Evolutionary conservation across 108 stramenopile species (phyloP), one percentile per base, ranked within the genome.

Genomic region (Epithemia pelagica): DNA sequence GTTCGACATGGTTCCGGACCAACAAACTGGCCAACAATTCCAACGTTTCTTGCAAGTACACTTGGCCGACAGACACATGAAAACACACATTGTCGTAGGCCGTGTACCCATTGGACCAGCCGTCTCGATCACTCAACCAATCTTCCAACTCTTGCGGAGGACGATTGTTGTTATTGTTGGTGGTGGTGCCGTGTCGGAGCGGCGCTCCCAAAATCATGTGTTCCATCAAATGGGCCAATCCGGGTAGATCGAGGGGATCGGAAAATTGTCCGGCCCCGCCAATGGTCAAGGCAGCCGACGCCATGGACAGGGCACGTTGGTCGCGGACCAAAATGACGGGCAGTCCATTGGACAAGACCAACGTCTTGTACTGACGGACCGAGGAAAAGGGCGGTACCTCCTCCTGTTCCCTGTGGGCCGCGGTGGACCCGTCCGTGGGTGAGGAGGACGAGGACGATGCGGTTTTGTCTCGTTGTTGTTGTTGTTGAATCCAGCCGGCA

Each of bases 181-280:
- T 46, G 37, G 37, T 46, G 37, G 37, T 46, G 37, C 10, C 10
- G 37, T 5, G 5, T 46, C 37, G 37, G 15, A 10, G 10, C 5
- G 7, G 7, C 7, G 22, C 5, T 27, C 56, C 56, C 24, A 82
- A 64, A 8, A 81, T 74, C 65, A 90, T 87, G 64, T 91, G 90
- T 65, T 91, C 90, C 85, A 84, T 84, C 46, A 91, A 71, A 65
- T 91, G 90, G 1, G 90, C 90, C 23, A 79, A 56, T 15, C 90
- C 90, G 55, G 81, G 69, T 27, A 91, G 53, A 32, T 78, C 75
- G 25, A 55, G 29, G 2, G 85, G 82, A 37, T 91, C 90, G 0
- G 73, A 55, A 67, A 91, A 88, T 61, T 91, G 90, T 21, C 90
- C 90, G 7, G 85, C 85, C 23, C 78, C 82, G 62, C 69, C 75